Conservation (phyloP, 2,329 filamentous ascomycete genomes). For the Penicillium sp. region DNA sequence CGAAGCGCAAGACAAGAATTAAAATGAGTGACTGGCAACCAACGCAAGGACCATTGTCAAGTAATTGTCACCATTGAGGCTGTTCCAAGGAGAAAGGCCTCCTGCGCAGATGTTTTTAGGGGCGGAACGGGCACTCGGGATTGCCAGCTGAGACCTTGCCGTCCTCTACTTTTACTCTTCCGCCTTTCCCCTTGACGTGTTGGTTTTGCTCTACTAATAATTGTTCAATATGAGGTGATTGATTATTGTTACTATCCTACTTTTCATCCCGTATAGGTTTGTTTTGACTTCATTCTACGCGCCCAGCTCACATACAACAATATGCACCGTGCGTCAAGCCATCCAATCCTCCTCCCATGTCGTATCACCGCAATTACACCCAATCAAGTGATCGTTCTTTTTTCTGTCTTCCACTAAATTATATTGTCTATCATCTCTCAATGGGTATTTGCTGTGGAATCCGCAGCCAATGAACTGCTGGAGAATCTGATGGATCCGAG, state of each 20-base stretch:
- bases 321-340: background rate
- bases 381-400: background rate
- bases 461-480: background rate
- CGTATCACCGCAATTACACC: background rate
- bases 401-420: background rate
- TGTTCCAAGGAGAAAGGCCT: background rate
- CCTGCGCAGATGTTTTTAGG: conserved; percentile 9
- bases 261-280: background rate
- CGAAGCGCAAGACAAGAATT: background rate
- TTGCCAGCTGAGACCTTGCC: conserved; percentile 1
- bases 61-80: conserved; percentile 4
- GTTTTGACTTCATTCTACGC: background rate
- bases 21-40: conserved; percentile 1
- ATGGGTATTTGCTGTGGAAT: background rate
- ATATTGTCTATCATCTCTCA: background rate
- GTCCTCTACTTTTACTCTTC: background rate
- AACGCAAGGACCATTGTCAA: background rate
- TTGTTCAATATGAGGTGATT: background rate
- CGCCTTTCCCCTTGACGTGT: background rate
- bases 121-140: conserved; percentile 5
- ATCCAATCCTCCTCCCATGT: background rate
- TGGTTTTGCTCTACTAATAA: background rate
- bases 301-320: background rate
- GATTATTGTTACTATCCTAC: background rate
- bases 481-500: background rate